Conservation (phyloP, 805 yeast species). For the Starmerella roubikii region DNA sequence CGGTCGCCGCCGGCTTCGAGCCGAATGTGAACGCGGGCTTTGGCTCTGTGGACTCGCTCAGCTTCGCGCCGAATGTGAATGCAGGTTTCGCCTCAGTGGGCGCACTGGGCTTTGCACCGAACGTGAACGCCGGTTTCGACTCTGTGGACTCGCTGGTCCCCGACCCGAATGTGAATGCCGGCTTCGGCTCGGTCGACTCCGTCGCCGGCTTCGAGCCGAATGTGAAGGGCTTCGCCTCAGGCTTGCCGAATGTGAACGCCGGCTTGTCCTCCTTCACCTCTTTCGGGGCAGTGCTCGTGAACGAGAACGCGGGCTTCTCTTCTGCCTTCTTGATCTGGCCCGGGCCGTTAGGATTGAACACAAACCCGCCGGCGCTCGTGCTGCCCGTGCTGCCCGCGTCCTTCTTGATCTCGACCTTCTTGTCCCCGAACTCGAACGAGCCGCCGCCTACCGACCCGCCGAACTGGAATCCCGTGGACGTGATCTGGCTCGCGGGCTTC, state of each 20-base stretch:
- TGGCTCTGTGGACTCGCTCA: not conserved
- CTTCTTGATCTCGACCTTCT: conserved; percentile 11
- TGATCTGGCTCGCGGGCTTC: conserved; percentile 2
- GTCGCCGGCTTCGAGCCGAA: conserved; percentile 10
- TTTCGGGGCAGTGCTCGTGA: conserved; percentile 8
- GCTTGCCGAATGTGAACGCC: conserved; percentile 4
- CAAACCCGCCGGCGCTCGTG: conserved; percentile 14
- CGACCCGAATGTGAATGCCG: conserved; percentile 8
- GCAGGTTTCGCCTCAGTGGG: conserved; percentile 12
- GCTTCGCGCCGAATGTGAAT: conserved; percentile 8
- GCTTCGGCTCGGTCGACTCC: conserved; percentile 6
- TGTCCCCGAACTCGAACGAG: conserved; percentile 18
- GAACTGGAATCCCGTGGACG: conserved; percentile 17
- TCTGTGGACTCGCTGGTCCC: not conserved
- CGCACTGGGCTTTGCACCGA: conserved; percentile 5
- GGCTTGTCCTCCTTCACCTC: conserved; percentile 15
- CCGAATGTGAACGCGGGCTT: conserved; percentile 3
- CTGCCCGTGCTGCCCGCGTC: conserved; percentile 1
- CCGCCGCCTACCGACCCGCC: conserved; percentile 4
- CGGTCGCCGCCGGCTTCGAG: not conserved
- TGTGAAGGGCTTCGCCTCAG: not conserved
- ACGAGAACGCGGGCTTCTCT: conserved; percentile 17
- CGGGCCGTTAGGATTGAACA: conserved; percentile 14
- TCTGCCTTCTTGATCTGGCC: conserved; percentile 40
- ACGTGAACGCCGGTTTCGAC: not conserved